These are phyloP conservation scores for Rhynchospora tenuis DNA, from an alignment of 176 grass and related monocot species.

Conservation along the genomic window DNA sequence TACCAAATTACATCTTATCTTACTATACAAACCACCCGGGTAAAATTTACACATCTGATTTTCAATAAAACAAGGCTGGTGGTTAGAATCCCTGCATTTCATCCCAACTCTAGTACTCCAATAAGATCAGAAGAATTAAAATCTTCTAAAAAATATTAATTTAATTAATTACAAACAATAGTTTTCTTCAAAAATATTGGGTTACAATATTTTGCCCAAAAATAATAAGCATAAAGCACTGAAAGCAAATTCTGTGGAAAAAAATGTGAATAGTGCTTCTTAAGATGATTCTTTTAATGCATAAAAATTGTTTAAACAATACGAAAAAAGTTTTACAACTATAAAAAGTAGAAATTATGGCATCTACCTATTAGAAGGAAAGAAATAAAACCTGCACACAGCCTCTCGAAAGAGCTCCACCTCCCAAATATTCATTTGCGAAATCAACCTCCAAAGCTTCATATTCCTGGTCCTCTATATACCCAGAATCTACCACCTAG, in stretches of 20 bases:
- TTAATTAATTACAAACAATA: not conserved
- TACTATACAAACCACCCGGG: not conserved
- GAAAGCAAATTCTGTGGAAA: not conserved
- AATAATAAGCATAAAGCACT: not conserved
- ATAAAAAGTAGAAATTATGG: slow-evolving; percentile 1
- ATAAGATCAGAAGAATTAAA: not conserved
- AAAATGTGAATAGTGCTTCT: not conserved
- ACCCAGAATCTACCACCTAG: slow-evolving; percentile 64
- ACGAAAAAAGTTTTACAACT: not conserved
- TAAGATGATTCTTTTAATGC: not conserved
- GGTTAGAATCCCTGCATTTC: not conserved
- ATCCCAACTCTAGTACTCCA: not conserved
- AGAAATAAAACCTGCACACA: slow-evolving; percentile 77
- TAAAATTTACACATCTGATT: not conserved
- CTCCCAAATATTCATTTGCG: slow-evolving; percentile 93
- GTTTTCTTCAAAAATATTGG: not conserved
- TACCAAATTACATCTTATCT: not conserved
- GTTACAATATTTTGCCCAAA: not conserved
- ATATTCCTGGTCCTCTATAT: slow-evolving; percentile 82
- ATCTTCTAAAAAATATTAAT: not conserved
- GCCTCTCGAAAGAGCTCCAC: slow-evolving; percentile 77
- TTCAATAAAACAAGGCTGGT: not conserved
- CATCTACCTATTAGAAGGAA: slow-evolving; percentile 35
- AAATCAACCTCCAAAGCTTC: slow-evolving; percentile 90
- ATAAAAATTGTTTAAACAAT: not conserved